These are phyloP conservation scores for Bryopsis sp. DNA, from an alignment of 139 green algal species.

Conservation along the genomic window DNA sequence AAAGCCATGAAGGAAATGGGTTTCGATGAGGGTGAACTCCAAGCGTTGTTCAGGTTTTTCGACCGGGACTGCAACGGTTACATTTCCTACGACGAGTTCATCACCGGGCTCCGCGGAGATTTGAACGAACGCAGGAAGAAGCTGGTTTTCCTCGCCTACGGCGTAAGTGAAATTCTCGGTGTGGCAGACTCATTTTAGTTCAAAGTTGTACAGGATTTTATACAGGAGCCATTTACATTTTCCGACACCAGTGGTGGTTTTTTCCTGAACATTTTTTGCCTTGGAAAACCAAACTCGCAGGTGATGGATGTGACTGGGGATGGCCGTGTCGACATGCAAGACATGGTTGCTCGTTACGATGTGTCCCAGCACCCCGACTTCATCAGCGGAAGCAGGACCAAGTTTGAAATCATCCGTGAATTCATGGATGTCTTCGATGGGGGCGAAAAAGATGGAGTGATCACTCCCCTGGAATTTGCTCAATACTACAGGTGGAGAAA, in stretches of 20 bases:
- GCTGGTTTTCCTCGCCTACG: conserved; percentile 34
- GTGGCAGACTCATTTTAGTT: too few species aligned
- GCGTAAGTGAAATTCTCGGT: too few species aligned
- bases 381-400: conserved; percentile 29
- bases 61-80: conserved; percentile 35
- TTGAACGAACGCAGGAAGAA: conserved; percentile 33
- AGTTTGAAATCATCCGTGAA: conserved; percentile 32
- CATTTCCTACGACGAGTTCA: conserved; percentile 42
- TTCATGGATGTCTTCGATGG: conserved; percentile 43
- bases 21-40: conserved; percentile 27
- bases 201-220: too few species aligned
- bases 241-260: too few species aligned
- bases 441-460: conserved; percentile 29
- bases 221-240: too few species aligned
- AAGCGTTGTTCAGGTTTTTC: conserved; percentile 34
- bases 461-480: conserved; percentile 42
- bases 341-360: conserved; percentile 36
- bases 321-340: conserved; percentile 31
- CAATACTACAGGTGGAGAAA: conserved; percentile 34
- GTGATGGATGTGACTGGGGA: conserved; percentile 32
- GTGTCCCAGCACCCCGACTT: conserved; percentile 38
- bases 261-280: too few species aligned
- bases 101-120: conserved; percentile 32
- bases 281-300: too few species aligned
- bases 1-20: conserved; percentile 30